A percentile compares a stretch with the other conserved stretches of the same genome.
Conservation (phyloP, 2,329 filamentous ascomycete genomes). For the Lachnellula cervina region DNA sequence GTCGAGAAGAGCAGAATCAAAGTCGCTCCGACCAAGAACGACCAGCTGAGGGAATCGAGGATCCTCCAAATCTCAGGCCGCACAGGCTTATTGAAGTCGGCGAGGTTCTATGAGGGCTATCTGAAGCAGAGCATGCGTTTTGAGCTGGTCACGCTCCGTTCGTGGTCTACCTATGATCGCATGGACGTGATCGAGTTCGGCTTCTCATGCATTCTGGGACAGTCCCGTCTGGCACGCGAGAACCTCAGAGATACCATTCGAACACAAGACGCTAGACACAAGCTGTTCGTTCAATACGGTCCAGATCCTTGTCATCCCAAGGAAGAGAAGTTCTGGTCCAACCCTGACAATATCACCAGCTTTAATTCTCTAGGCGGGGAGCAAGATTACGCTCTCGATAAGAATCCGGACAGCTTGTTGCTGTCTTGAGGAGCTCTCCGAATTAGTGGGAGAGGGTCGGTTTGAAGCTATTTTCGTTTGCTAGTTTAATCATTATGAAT, state of each 20-base stretch:
- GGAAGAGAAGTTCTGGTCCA: too few relatives aligned
- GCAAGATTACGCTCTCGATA: too few relatives aligned
- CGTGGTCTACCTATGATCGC: not conserved
- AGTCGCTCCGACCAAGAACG: not conserved
- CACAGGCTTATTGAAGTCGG: not conserved
- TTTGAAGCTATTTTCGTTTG: too few relatives aligned
- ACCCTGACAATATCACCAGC: too few relatives aligned
- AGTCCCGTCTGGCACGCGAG: constrained; percentile 5
- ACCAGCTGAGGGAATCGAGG: not conserved
- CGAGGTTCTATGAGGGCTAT: not conserved
- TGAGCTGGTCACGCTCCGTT: not conserved
- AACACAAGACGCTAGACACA: not conserved
- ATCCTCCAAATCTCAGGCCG: not conserved
- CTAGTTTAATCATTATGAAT: too few relatives aligned
- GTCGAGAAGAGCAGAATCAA: not conserved
- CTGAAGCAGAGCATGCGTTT: constrained; percentile 4
- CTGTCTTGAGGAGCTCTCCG: too few relatives aligned
- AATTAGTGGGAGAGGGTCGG: too few relatives aligned
- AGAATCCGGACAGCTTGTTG: too few relatives aligned
- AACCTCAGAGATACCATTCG: not conserved
- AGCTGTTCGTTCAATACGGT: constrained; percentile 6
- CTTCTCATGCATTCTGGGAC: constrained; percentile 12
- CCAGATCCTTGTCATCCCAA: constrained; percentile 14
- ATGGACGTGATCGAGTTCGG: constrained; percentile 1
- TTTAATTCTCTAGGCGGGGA: too few relatives aligned